These are phyloP conservation scores for Lasiosphaeriaceae sp. DNA, from an alignment of 495 filamentous ascomycete species.

Conservation along the genomic window DNA sequence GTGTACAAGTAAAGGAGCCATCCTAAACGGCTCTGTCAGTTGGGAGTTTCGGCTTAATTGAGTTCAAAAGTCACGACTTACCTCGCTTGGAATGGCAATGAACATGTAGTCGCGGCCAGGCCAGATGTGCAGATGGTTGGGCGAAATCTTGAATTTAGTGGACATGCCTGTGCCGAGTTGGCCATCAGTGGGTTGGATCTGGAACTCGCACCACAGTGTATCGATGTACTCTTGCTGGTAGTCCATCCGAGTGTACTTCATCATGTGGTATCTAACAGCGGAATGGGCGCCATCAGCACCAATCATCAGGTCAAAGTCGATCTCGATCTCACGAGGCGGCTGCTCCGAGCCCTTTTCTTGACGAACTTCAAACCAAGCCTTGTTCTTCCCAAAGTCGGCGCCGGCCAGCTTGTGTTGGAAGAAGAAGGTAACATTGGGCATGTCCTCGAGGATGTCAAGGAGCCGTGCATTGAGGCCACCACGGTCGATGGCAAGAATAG, in stretches of 20 bases:
- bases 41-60: background rate
- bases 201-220: conserved; percentile 95
- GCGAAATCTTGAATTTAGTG: conserved; percentile 71
- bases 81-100: conserved; percentile 83
- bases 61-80: conserved; percentile 21
- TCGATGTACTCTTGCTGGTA: conserved; percentile 97
- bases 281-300: conserved; percentile 98
- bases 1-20: conserved; percentile 89
- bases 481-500: conserved; percentile 61
- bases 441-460: conserved; percentile 75
- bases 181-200: conserved; percentile 51
- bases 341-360: conserved; percentile 16
- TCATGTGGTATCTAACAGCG: conserved; percentile 80
- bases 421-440: conserved; percentile 82
- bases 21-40: conserved; percentile 45
- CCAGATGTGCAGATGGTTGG: conserved; percentile 97
- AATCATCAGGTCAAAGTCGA: conserved; percentile 85
- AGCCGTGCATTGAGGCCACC: conserved; percentile 78
- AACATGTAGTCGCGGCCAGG: conserved; percentile 93
- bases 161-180: conserved; percentile 24
- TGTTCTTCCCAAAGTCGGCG: conserved; percentile 71
- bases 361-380: conserved; percentile 81
- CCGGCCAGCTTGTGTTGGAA: conserved; percentile 91
- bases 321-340: conserved; percentile 55
- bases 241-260: conserved; percentile 85